A percentile compares a stretch with the other conserved stretches of the same genome.
Conservation (phyloP, 495 filamentous ascomycete species). For the Penicillium macrosclerotiorum region DNA sequence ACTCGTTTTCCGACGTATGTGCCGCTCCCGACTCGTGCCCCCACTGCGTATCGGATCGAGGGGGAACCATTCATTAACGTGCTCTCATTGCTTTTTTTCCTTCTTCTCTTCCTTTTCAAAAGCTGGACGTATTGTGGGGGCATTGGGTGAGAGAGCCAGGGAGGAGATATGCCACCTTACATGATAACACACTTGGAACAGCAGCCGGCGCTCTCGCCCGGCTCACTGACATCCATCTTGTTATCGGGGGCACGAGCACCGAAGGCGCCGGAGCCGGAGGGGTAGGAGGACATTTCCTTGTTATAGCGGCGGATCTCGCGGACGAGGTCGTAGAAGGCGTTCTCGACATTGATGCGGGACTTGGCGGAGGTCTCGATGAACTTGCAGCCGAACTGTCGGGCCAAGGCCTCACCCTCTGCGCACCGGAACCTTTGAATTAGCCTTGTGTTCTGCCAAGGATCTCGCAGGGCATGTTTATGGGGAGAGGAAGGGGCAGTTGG, state of each 20-base stretch:
- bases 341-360: conserved; percentile 95
- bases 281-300: conserved; percentile 89
- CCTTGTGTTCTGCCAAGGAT: not conserved
- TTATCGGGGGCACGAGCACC: conserved; percentile 59
- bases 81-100: not conserved
- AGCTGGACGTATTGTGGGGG: not conserved
- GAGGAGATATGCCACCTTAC: conserved; percentile 50
- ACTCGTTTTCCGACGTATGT: conserved; percentile 4
- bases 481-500: not conserved
- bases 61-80: not conserved
- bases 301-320: conserved; percentile 97
- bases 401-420: conserved; percentile 86
- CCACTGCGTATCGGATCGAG: not conserved
- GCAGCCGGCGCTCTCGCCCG: conserved; percentile 70
- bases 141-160: not conserved
- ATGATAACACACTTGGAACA: conserved; percentile 87
- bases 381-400: conserved; percentile 85
- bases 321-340: conserved; percentile 97
- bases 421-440: conserved; percentile 12
- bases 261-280: conserved; percentile 60
- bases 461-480: no score
- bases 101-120: conserved; percentile 1
- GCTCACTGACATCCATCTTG: conserved; percentile 77
- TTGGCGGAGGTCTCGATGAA: conserved; percentile 99
- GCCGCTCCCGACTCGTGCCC: not conserved